Evolutionary conservation across 2,329 filamentous ascomycete species (phyloP).

Genomic region (Biscogniauxia marginata): DNA sequence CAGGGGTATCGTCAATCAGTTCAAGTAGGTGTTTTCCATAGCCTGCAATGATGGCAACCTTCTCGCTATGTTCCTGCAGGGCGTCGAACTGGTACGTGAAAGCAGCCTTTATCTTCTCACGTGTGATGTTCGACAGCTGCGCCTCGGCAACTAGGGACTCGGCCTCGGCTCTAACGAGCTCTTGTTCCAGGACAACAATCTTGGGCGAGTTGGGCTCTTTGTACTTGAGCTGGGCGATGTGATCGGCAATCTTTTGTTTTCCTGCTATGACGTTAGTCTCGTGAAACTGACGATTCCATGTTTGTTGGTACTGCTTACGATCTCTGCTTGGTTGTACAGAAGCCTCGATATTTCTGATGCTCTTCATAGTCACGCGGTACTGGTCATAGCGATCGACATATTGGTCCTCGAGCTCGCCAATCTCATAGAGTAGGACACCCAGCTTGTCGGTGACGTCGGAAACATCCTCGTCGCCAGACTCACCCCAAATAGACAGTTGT

Average conservation of each 20-base stretch:
- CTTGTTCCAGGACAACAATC: slow-evolving; percentile 97
- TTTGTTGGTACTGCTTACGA: slow-evolving; percentile 56
- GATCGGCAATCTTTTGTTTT: slow-evolving; percentile 99
- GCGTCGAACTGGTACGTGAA: slow-evolving; percentile 99
- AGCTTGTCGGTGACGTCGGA: slow-evolving; percentile 99
- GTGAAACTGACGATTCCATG: not conserved
- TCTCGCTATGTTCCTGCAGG: slow-evolving; percentile 95
- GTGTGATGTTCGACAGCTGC: slow-evolving; percentile 98
- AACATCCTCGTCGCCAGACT: slow-evolving; percentile 92
- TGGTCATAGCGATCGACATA: slow-evolving; percentile 99
- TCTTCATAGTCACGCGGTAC: slow-evolving; percentile 99
- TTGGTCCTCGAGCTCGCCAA: slow-evolving; percentile 96
- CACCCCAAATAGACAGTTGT: slow-evolving; percentile 98
- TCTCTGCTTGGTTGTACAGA: slow-evolving; percentile 97
- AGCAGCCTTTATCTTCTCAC: slow-evolving; percentile 97
- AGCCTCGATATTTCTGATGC: slow-evolving; percentile 97
- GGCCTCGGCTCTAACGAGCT: slow-evolving; percentile 95
- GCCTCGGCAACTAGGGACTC: slow-evolving; percentile 98
- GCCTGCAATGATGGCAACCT: slow-evolving; percentile 95
- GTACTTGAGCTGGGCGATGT: slow-evolving; percentile 98
- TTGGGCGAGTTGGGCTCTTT: slow-evolving; percentile 98
- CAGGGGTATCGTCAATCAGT: slow-evolving; percentile 92
- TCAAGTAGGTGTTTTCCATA: slow-evolving; percentile 98
- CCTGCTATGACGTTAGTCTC: slow-evolving; percentile 49
- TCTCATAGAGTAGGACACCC: slow-evolving; percentile 95